Conservation (phyloP, 805 yeast genomes). For the Clavispora santaluciae region DNA sequence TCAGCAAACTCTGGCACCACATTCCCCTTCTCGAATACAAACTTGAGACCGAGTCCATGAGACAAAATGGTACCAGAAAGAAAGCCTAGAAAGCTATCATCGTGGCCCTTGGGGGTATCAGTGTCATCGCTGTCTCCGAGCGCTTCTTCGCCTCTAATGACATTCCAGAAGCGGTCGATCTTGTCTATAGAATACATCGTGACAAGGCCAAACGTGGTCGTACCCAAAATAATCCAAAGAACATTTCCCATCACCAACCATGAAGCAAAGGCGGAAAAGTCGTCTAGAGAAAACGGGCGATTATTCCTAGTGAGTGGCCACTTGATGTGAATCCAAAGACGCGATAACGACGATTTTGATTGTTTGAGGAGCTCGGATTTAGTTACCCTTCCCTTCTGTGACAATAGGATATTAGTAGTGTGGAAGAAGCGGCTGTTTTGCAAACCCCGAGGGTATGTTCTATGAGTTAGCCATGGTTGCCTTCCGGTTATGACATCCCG, state of each 20-base stretch:
- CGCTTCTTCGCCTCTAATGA: constrained; percentile 9
- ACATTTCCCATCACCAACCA: constrained; percentile 56
- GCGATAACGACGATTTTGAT: constrained; percentile 26
- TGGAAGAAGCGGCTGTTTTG: not conserved
- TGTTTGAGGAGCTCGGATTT: constrained; percentile 22
- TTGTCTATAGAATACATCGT: constrained; percentile 41
- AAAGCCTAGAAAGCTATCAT: constrained; percentile 28
- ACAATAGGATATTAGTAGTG: not conserved
- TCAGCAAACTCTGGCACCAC: constrained; percentile 43
- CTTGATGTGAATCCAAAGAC: constrained; percentile 35
- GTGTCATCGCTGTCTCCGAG: constrained; percentile 22
- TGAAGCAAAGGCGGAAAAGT: constrained; percentile 49
- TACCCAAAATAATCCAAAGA: constrained; percentile 51
- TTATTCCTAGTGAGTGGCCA: constrained; percentile 48
- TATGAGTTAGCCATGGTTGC: not conserved
- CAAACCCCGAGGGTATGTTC: not conserved
- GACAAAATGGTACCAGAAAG: constrained; percentile 34
- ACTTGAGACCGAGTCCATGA: constrained; percentile 33
- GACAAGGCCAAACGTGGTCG: constrained; percentile 51
- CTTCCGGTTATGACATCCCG: not conserved
- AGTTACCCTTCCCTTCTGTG: constrained; percentile 1
- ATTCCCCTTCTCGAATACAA: constrained; percentile 35
- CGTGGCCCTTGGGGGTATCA: constrained; percentile 4
- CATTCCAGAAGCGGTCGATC: constrained; percentile 24
- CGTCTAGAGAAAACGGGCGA: constrained; percentile 46